Conservation (phyloP, 768 basidiomycete genomes). For the Lentinula sp. region DNA sequence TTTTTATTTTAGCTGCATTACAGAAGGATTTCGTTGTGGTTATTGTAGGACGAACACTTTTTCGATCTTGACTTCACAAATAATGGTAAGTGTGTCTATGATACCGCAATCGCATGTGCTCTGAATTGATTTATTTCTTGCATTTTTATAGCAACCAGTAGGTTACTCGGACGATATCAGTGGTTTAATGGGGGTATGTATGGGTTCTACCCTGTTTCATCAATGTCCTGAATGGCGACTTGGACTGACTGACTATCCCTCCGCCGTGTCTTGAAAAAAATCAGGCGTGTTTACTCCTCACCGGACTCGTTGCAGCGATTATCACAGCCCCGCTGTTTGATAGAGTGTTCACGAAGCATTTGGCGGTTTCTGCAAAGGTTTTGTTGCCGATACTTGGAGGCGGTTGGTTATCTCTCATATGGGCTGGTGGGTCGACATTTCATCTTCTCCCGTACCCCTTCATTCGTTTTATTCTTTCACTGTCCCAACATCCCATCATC, state of each 20-base stretch:
- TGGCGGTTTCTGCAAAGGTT: conserved; percentile 54
- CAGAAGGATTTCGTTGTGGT: too few relatives aligned
- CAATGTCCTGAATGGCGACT: too few relatives aligned
- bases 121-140: not conserved
- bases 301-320: conserved; percentile 66
- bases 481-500: too few relatives aligned
- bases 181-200: conserved; percentile 60
- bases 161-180: conserved; percentile 65
- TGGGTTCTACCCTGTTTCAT: not conserved
- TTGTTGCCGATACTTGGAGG: conserved; percentile 56
- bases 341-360: conserved; percentile 71
- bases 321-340: conserved; percentile 74
- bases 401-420: conserved; percentile 71
- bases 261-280: not conserved
- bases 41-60: conserved; percentile 51
- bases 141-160: conserved; percentile 46
- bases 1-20: not conserved
- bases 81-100: conserved; percentile 40
- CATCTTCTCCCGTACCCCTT: too few relatives aligned
- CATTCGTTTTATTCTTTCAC: too few relatives aligned
- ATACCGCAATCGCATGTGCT: not conserved
- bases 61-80: conserved; percentile 59
- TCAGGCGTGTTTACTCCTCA: conserved; percentile 49
- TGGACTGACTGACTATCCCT: not conserved
- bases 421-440: conserved; percentile 54